phyloP scores from a whole-genome alignment of 73 alveolate genomes.

The Loxodes magnus region DNA sequence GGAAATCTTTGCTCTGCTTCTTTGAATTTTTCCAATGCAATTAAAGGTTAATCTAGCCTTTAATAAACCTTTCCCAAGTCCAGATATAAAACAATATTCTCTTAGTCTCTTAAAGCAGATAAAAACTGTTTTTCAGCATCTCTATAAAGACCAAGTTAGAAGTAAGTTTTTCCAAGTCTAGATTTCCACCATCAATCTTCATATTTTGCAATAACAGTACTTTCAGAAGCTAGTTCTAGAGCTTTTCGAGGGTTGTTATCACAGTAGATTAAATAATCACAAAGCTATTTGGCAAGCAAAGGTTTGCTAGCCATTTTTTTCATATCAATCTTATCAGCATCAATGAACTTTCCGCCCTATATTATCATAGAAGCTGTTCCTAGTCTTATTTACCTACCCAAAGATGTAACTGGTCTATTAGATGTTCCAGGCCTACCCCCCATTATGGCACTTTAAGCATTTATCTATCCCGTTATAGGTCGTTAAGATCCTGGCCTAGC shows the following conservation, averaged over 20 bases:
- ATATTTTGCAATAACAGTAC: slow-evolving; percentile 58
- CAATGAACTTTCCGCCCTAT: slow-evolving; percentile 69
- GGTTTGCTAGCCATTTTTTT: slow-evolving; percentile 79
- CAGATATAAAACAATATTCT: slow-evolving; percentile 72
- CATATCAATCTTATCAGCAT: slow-evolving; percentile 85
- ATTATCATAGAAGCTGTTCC: slow-evolving; percentile 96
- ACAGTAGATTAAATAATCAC: slow-evolving; percentile 91
- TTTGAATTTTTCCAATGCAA: slow-evolving; percentile 78
- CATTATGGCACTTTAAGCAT: neutral
- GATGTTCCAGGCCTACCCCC: slow-evolving; percentile 46
- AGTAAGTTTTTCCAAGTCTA: slow-evolving; percentile 94
- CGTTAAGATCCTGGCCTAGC: slow-evolving; percentile 96
- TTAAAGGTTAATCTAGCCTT: slow-evolving; percentile 89
- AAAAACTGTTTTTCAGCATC: slow-evolving; percentile 96
- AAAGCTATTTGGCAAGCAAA: slow-evolving; percentile 88
- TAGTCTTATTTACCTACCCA: slow-evolving; percentile 67
- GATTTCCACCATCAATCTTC: slow-evolving; percentile 99
- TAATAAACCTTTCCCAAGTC: slow-evolving; percentile 79
- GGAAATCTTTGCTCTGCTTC: slow-evolving; percentile 54
- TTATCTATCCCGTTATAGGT: slow-evolving; percentile 22
- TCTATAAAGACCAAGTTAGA: slow-evolving; percentile 88
- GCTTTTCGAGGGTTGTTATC: slow-evolving; percentile 91
- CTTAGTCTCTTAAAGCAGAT: slow-evolving; percentile 79
- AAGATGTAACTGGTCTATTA: slow-evolving; percentile 46
- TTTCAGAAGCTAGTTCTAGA: slow-evolving; percentile 91